Base-by-base conservation (phyloP, 2,329 filamentous ascomycete genomes). In the Trichoderma sp. region DNA sequence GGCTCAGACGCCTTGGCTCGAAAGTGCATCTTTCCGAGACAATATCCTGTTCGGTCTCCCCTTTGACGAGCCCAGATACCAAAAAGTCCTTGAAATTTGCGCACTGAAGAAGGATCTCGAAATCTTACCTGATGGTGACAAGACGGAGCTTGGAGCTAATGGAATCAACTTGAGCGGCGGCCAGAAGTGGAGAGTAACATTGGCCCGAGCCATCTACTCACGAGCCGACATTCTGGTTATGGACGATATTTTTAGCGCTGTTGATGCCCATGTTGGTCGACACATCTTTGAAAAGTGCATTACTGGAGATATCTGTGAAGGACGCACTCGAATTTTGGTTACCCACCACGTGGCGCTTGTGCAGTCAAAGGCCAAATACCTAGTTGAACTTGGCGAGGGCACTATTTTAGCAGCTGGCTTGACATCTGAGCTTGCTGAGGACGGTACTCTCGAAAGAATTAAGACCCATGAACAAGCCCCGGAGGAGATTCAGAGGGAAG, bases 161-260 rank as follows among this genome's bases (percentile, higher is more conserved):
- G 93, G 93, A 7, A 93, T 96, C 75, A 95, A 95, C 75, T 84
- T 97, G 7, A 94, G 91, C 73, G 93, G 94, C 73, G 94, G 93
- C 0, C 93, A 97, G 80, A 90, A 93, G 77, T 95, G 93, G 92
- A 88, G 93, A 67, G 87, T 96, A 36, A 93, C 92, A 0, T 89
- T 97, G 75, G 93, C 93, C 2, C 86, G 93, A 61, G 93, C 93
- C 1, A 84, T 96, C 20, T 96, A 96, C 79, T 95, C 92, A 2
- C 86, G 93, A 15, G 92, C 92, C 1, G 90, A 91, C 0, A 90
- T 94, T 73, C 83, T 97, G 6, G 84, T 96, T 20, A 85, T 96
- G 76, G 93, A 97, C 78, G 93, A 97, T 77, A 93, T 95, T 53
- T 95, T 97, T 79, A 93, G 91, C 77, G 90, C 93, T 11, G 89